Conservation (phyloP, 73 alveolate genomes). For the Tetrahymena borealis region DNA sequence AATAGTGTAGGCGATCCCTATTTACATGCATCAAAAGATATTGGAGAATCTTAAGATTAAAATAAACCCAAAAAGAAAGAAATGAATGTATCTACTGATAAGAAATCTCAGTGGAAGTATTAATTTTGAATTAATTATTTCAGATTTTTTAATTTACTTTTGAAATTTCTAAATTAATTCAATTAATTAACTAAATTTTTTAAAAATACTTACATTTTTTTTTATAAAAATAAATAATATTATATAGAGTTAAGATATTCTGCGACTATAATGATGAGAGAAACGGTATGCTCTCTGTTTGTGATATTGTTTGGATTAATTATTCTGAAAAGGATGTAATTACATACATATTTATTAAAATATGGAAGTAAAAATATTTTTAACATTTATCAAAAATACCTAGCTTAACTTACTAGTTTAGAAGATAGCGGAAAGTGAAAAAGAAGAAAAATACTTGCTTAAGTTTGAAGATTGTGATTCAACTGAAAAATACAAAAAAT, state of each 20-base stretch:
- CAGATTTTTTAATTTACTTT: too few relatives aligned
- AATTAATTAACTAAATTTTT: too few relatives aligned
- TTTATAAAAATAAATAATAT: too few relatives aligned
- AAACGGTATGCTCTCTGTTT: constrained; percentile 23
- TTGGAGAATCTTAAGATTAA: constrained; percentile 7
- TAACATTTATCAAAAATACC: background rate
- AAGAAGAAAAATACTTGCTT: background rate
- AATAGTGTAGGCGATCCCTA: constrained; percentile 38
- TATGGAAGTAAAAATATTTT: background rate
- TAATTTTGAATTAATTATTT: too few relatives aligned
- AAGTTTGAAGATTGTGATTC: constrained; percentile 16
- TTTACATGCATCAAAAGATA: constrained; percentile 33
- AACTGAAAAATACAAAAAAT: constrained; percentile 24
- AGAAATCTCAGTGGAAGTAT: constrained; percentile 29
- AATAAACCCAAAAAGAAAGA: constrained; percentile 10
- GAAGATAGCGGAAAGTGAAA: background rate
- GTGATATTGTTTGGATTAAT: constrained; percentile 29
- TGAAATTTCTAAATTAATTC: background rate
- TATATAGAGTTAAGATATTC: background rate
- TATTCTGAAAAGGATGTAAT: constrained; percentile 35
- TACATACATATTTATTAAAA: background rate
- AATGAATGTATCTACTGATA: constrained; percentile 25
- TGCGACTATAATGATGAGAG: constrained; percentile 31
- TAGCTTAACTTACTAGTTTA: background rate
- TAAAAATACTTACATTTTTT: too few relatives aligned